phyloP scores from a whole-genome alignment of 1,284 basidiomycete genomes.

The Heterobasidion occidentale region DNA sequence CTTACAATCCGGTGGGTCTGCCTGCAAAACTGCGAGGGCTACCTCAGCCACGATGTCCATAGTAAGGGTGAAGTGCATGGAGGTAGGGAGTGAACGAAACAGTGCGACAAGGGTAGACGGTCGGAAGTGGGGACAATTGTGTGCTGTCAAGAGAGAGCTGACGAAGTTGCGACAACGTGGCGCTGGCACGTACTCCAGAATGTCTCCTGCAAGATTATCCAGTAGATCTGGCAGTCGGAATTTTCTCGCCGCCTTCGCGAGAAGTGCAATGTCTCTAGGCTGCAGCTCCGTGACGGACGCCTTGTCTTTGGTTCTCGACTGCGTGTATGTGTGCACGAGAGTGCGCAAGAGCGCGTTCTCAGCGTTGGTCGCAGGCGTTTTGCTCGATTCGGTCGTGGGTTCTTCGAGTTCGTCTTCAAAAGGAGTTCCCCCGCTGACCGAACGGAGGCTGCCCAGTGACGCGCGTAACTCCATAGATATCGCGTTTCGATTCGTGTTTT shows the following conservation, averaged over 20 bases:
- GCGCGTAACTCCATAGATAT: not conserved
- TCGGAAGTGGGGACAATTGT: slow-evolving; percentile 4
- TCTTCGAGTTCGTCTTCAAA: not conserved
- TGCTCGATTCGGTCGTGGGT: not conserved
- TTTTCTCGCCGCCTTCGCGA: slow-evolving; percentile 6
- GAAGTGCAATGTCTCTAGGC: slow-evolving; percentile 1
- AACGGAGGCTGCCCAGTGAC: not conserved
- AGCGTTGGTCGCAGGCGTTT: no score
- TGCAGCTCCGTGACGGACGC: not conserved
- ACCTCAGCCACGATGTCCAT: not conserved
- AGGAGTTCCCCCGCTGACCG: not conserved
- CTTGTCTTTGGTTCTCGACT: not conserved
- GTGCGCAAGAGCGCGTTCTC: not conserved
- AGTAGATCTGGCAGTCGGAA: slow-evolving; percentile 5
- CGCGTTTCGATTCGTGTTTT: not conserved
- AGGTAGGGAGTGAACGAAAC: slow-evolving; percentile 1
- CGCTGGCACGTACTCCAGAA: slow-evolving; percentile 6
- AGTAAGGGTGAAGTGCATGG: not conserved
- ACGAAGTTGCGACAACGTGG: slow-evolving; percentile 3
- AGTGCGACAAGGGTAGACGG: slow-evolving; percentile 1
- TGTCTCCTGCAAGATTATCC: slow-evolving; percentile 13
- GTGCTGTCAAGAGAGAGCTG: slow-evolving; percentile 2
- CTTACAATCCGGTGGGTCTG: not conserved
- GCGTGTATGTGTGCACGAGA: not conserved
- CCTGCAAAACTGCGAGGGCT: not conserved